Evolutionary conservation across 2,329 filamentous ascomycete species (phyloP), one percentile per base, ranked within the genome.

Genomic region (Aspergillus sp.): DNA sequence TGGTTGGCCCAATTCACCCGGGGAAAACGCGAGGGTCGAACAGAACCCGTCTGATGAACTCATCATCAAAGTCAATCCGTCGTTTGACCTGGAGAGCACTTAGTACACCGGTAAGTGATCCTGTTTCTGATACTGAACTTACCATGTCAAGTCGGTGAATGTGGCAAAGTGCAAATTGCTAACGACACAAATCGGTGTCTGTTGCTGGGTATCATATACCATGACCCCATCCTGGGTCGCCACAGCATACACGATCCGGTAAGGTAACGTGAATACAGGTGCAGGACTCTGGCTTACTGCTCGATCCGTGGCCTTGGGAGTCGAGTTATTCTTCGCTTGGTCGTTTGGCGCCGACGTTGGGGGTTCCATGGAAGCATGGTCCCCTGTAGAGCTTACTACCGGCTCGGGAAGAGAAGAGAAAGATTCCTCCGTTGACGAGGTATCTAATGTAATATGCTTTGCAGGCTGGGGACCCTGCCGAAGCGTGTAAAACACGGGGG

Each of bases 21-120:
- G 81, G 1, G 86, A 78, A 72, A 99, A 99, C 0, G 92, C 90
- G 5, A 99, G 81, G 0, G 91, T 90, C 0, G 95, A 99, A 75
- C 95, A 99, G 80, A 98, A 99, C 0, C 95, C 95, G 75, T 99
- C 95, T 0, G 95, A 97, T 0, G 95, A 99, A n/a, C 92, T 95
- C 80, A 99, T 96, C 53, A 99, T 83, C 21, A 99, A 81, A 1
- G 89, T 92, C 45, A 87, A 82, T 12, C 90, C 90, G 75, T 93
- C 90, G 64, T 83, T 87, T 1, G 90, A 90, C 89, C 89, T 91
- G 63, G 30, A 77, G 69, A 36, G 25, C 62, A 63, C 67, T 75
- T 59, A 72, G 64, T 53, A 38, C 55, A 43, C 15, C 25, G 15
- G 23, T 15, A 5, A 6, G 43, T 61, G 25, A 55, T 23, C n/a